These are phyloP conservation scores for Stephanodiscus triporus DNA, from an alignment of 108 stramenopile species.

Conservation along the genomic window DNA sequence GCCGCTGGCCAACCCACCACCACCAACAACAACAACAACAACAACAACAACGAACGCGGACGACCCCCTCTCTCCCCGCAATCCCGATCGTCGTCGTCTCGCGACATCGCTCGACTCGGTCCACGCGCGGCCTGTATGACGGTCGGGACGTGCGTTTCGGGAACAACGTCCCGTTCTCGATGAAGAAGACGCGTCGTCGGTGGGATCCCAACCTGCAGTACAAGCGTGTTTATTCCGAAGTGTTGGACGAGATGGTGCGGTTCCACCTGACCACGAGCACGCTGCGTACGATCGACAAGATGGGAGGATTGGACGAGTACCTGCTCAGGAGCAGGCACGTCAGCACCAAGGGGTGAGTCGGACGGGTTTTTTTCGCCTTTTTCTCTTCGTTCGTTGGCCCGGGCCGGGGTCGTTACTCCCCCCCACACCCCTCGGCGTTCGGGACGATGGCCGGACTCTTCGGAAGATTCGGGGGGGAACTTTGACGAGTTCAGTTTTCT, in stretches of 20 bases:
- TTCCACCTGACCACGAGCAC: slow-evolving; percentile 84
- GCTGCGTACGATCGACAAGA: slow-evolving; percentile 80
- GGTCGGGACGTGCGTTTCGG: slow-evolving; percentile 80
- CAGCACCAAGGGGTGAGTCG: slow-evolving; percentile 39
- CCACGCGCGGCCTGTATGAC: slow-evolving; percentile 82
- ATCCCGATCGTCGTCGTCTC: slow-evolving; percentile 1
- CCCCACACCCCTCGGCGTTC: too few relatives aligned
- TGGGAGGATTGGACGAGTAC: slow-evolving; percentile 86
- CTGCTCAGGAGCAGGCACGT: slow-evolving; percentile 70
- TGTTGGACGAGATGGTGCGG: slow-evolving; percentile 80
- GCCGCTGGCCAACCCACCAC: too few relatives aligned
- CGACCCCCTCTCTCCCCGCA: background rate
- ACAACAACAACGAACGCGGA: background rate
- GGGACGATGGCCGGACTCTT: too few relatives aligned
- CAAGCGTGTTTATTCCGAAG: slow-evolving; percentile 79
- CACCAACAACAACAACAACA: background rate
- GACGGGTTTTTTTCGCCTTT: background rate
- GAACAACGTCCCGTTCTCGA: slow-evolving; percentile 79
- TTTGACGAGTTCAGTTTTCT: too few relatives aligned
- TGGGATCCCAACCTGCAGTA: slow-evolving; percentile 83
- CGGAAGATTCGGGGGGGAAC: background rate
- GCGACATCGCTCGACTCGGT: slow-evolving; percentile 76
- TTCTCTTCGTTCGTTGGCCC: too few relatives aligned
- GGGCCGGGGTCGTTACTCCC: too few relatives aligned
- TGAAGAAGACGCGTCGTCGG: slow-evolving; percentile 73